A percentile compares a stretch with the other conserved stretches of the same genome.
These are phyloP conservation scores for Coniochaeta prunicola DNA, from an alignment of 2,329 filamentous ascomycete genomes.

Conservation along the genomic window DNA sequence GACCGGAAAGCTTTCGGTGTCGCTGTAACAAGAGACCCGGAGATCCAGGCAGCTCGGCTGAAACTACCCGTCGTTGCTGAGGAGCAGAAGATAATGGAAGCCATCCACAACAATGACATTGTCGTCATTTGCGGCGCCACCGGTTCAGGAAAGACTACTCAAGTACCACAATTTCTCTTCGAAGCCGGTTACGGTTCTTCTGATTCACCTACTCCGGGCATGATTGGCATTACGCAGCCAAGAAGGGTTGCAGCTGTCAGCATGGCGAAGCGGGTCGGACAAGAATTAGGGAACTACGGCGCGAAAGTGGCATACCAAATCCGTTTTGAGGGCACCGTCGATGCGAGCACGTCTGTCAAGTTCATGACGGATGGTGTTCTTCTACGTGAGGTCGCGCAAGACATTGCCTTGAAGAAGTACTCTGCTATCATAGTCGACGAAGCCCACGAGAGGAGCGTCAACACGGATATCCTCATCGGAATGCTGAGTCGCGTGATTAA, in stretches of 20 bases:
- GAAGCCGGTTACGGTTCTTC: conserved; percentile 85
- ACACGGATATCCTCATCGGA: conserved; percentile 96
- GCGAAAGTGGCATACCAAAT: conserved; percentile 85
- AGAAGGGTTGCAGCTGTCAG: conserved; percentile 91
- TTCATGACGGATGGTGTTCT: conserved; percentile 99
- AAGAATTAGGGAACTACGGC: conserved; percentile 75
- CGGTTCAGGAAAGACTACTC: conserved; percentile 95
- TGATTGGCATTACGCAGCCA: conserved; percentile 94
- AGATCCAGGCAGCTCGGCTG: conserved; percentile 71
- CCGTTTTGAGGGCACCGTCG: conserved; percentile 81
- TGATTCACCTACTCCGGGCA: conserved; percentile 72
- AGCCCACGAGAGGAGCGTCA: conserved; percentile 93
- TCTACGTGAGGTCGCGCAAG: conserved; percentile 81
- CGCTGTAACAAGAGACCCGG: conserved; percentile 57
- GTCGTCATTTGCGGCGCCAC: conserved; percentile 93
- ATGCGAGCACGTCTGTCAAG: conserved; percentile 80
- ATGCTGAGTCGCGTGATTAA: conserved; percentile 93
- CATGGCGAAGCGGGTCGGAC: conserved; percentile 86
- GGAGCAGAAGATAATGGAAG: conserved; percentile 97
- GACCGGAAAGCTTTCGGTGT: conserved; percentile 72
- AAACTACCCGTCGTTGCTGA: conserved; percentile 86
- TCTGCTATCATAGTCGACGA: conserved; percentile 94
- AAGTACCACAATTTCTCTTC: conserved; percentile 92
- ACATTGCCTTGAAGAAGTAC: conserved; percentile 83
- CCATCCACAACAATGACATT: conserved; percentile 83